A percentile compares a stretch with the other conserved stretches of the same genome.
phyloP scores from a whole-genome alignment of 2,329 filamentous ascomycete species.

The Byssoonygena ceratinophila region DNA sequence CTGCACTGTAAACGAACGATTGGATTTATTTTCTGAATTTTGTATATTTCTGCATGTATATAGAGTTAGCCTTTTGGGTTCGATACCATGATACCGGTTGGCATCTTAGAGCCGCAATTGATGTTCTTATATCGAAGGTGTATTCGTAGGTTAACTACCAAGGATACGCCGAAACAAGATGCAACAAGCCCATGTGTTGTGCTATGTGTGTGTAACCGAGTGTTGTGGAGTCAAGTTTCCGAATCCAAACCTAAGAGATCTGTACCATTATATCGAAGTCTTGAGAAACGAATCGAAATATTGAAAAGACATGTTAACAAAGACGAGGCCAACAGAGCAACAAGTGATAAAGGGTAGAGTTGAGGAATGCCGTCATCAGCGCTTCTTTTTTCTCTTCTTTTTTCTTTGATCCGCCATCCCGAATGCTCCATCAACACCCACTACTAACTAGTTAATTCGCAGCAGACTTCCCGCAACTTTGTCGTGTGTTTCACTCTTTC shows the following conservation, averaged over 20 bases:
- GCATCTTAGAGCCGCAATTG: too few relatives aligned
- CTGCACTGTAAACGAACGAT: constrained; percentile 24
- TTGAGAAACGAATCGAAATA: background rate
- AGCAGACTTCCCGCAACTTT: background rate
- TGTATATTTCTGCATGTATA: background rate
- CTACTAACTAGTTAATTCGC: too few relatives aligned
- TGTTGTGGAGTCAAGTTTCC: background rate
- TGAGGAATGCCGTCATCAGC: background rate
- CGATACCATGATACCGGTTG: too few relatives aligned
- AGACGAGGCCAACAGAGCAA: background rate
- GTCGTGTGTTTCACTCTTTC: background rate
- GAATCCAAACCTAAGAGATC: background rate
- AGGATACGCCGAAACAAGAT: too few relatives aligned
- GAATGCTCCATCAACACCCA: background rate
- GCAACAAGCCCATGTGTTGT: too few relatives aligned
- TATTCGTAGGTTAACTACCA: too few relatives aligned
- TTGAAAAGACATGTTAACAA: background rate
- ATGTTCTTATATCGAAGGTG: too few relatives aligned
- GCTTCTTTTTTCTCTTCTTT: background rate
- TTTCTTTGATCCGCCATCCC: background rate
- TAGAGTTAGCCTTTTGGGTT: background rate
- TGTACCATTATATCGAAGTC: background rate
- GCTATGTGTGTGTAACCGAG: too few relatives aligned
- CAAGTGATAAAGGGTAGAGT: background rate
- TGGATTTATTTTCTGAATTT: background rate